Evolutionary conservation across 192 early-diverging fungal species (phyloP), one percentile per base, ranked within the genome.

Genomic region (Backusella circina): DNA sequence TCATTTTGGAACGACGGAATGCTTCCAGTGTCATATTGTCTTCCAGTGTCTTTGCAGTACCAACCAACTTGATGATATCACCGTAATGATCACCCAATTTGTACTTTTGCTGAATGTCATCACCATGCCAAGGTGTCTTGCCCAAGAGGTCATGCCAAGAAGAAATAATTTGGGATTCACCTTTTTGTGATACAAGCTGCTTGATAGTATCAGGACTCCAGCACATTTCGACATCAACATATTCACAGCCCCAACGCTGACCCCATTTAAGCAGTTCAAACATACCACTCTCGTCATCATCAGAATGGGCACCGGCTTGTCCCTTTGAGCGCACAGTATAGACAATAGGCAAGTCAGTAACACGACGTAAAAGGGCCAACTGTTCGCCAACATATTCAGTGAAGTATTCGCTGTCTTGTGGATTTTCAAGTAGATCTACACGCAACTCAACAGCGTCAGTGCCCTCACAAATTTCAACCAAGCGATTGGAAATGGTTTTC

Each of bases 11-110:
- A 28, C 82, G 67, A 26, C 90, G 83, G 84, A 98, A 99, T 18
- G 80, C 78, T 73, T 90, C 83, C 64, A 97, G 88, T 12, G 88
- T 87, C 71, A 94, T 86, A 84, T 98, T 99, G 83, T 98, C 95
- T 54, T 90, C 83, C 74, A 95, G 79, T n/a, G 80, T 80, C 26
- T 84, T 84, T 18, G 96, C 96, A 28, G 76, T 81, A 26, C 97
- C 96, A 69, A 99, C 94, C 67, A 99, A 82, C 84, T 99, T 99
- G 82, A 95, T 89, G 57, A 98, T 91, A 80, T 99, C 95, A 61
- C 92, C 93, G 75, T 87, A 85, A 0, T 84, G 70, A 13, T 85
- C 77, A 9, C 90, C 91, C 8, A 72, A 18, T 30, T 78, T 76
- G 78, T 93, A 93, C 73, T 86, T 85, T 8, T 77, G 75, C 61